Conservation (phyloP, 108 stramenopile genomes). For the Hondaea fermentalgiana region DNA sequence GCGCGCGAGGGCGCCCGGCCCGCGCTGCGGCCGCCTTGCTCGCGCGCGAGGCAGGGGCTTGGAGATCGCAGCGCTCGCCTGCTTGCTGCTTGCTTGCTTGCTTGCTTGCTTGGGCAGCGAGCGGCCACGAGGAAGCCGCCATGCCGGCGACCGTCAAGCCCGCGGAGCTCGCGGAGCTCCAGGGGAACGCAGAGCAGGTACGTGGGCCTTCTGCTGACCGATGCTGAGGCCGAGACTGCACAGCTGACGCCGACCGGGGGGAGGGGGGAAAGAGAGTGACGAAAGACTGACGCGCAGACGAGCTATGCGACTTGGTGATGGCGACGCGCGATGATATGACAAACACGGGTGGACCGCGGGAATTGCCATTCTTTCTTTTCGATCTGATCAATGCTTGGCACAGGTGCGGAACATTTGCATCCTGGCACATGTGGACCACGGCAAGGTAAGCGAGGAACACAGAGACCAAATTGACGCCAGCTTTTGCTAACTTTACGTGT, state of each 20-base stretch:
- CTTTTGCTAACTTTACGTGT: neutral
- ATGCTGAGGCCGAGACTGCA: neutral
- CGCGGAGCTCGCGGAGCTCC: neutral
- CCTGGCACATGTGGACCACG: constrained; percentile 57
- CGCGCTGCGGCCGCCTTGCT: neutral
- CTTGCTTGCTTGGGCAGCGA: neutral
- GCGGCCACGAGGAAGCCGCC: too few species aligned
- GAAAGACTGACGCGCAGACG: too few species aligned
- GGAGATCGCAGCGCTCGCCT: neutral
- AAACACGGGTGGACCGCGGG: neutral
- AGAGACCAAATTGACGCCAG: neutral
- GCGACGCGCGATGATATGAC: neutral
- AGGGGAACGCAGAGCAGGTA: neutral
- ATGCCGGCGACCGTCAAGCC: neutral
- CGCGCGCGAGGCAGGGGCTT: neutral
- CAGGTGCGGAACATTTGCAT: constrained; percentile 48
- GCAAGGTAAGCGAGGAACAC: constrained; percentile 31
- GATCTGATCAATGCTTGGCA: neutral
- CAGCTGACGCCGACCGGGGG: neutral
- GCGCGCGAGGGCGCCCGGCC: neutral
- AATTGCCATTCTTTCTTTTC: neutral
- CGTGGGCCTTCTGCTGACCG: neutral
- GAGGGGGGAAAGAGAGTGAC: neutral
- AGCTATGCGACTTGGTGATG: too few species aligned
- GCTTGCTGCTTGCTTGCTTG: neutral